These are phyloP conservation scores for Lithohypha guttulata DNA, from an alignment of 2,329 filamentous ascomycete species.

Conservation along the genomic window DNA sequence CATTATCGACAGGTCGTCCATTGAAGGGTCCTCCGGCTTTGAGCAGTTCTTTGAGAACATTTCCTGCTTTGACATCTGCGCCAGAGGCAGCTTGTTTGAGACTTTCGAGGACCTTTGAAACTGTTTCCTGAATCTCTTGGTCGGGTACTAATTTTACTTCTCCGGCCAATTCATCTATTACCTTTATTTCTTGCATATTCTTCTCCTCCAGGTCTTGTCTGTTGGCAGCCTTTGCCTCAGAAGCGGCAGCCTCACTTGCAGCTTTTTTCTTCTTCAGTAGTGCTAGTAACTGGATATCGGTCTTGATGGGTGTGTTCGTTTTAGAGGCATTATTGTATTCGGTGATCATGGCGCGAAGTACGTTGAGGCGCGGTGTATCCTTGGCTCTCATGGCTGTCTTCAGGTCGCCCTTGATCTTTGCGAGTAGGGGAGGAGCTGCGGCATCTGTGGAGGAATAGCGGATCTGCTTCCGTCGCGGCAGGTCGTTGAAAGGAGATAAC, in stretches of 20 bases:
- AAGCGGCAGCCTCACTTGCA: conserved; percentile 29
- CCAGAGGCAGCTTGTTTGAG: conserved; percentile 23
- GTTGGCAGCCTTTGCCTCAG: conserved; percentile 32
- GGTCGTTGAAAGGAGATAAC: conserved; percentile 2
- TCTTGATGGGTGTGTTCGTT: conserved; percentile 34
- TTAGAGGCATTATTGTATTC: conserved; percentile 41
- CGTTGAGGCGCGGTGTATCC: conserved; percentile 37
- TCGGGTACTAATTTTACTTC: conserved; percentile 32
- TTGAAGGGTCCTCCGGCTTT: conserved; percentile 32
- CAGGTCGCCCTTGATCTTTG: conserved; percentile 35
- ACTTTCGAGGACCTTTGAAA: conserved; percentile 27
- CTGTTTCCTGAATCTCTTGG: conserved; percentile 31
- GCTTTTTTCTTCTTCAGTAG: conserved; percentile 36
- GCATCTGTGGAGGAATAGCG: conserved; percentile 27
- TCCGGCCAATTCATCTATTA: conserved; percentile 36
- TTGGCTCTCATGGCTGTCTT: conserved; percentile 41
- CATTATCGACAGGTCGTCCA: conserved; percentile 34
- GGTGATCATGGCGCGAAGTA: conserved; percentile 38
- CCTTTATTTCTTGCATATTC: conserved; percentile 33
- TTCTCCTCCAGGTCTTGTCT: conserved; percentile 36
- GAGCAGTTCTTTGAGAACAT: conserved; percentile 34
- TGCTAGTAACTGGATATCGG: conserved; percentile 36
- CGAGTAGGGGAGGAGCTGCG: conserved; percentile 33
- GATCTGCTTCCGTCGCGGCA: neutral
- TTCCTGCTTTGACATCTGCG: conserved; percentile 29